phyloP scores from a whole-genome alignment of 106 monocot species.

The Phalaenopsis aphrodite region DNA sequence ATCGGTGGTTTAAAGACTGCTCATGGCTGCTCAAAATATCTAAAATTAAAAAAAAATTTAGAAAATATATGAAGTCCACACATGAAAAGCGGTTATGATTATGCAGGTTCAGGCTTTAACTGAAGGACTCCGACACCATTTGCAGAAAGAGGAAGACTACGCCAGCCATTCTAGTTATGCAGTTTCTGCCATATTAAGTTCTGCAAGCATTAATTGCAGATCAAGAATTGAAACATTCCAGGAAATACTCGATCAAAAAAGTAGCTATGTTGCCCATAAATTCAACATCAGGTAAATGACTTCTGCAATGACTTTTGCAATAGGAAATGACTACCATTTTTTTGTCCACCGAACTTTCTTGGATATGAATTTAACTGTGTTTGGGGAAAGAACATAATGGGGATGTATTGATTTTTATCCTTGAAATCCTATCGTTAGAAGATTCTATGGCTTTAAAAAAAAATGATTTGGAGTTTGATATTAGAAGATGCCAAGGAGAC shows the following conservation, averaged over 20 bases:
- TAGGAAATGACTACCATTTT: not conserved
- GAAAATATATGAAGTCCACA: not conserved
- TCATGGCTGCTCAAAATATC: not conserved
- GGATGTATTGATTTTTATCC: not conserved
- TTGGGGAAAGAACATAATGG: not conserved
- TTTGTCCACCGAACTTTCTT: not conserved
- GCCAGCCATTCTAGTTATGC: constrained; percentile 39
- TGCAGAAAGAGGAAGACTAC: constrained; percentile 36
- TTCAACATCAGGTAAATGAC: constrained; percentile 47
- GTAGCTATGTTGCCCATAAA: constrained; percentile 46
- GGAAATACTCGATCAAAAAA: constrained; percentile 30
- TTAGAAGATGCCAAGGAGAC: too few species aligned
- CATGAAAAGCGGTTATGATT: not conserved
- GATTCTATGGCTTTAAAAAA: not conserved
- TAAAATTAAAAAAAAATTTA: not conserved
- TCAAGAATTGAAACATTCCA: constrained; percentile 42
- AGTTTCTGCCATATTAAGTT: constrained; percentile 48
- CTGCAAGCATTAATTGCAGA: constrained; percentile 42
- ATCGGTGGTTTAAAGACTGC: not conserved
- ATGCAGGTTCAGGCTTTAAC: constrained; percentile 27
- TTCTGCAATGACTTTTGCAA: not conserved
- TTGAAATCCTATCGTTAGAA: not conserved
- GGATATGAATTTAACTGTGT: not conserved
- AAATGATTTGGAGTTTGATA: not conserved
- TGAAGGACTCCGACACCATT: constrained; percentile 2